A percentile compares a stretch with the other conserved stretches of the same genome.
These are phyloP conservation scores for Suillus luteus DNA, from an alignment of 768 basidiomycete species.

Conservation along the genomic window DNA sequence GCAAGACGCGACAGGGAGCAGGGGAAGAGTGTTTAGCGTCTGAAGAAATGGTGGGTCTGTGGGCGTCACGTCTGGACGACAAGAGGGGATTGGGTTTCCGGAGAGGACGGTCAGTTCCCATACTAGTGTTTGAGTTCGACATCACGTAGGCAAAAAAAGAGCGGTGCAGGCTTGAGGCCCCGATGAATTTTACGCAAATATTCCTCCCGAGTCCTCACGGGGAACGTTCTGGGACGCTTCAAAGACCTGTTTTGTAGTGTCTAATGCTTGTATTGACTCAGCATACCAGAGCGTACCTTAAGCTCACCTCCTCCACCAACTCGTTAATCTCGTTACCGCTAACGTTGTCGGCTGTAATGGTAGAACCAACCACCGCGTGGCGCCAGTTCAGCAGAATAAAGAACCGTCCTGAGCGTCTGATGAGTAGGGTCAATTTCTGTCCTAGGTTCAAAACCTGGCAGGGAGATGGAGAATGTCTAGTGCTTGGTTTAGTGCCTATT, in stretches of 20 bases:
- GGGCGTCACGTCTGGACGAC: slow-evolving; percentile 54
- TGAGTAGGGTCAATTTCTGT: not conserved
- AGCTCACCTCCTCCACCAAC: not conserved
- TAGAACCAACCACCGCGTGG: not conserved
- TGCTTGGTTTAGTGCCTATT: not conserved
- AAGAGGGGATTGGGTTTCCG: slow-evolving; percentile 60
- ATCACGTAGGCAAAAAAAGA: slow-evolving; percentile 18
- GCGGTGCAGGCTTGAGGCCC: not conserved
- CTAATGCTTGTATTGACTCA: not conserved
- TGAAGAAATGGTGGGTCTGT: slow-evolving; percentile 26
- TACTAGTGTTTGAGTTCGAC: slow-evolving; percentile 18
- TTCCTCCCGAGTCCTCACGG: no score
- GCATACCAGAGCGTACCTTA: not conserved
- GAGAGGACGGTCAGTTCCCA: slow-evolving; percentile 39
- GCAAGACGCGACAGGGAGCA: slow-evolving; percentile 22
- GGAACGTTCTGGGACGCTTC: not conserved
- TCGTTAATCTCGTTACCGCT: slow-evolving; percentile 2
- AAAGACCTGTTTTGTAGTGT: not conserved
- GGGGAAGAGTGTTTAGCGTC: slow-evolving; percentile 19
- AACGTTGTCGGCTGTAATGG: slow-evolving; percentile 1
- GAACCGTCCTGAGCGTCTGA: not conserved
- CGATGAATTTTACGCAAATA: slow-evolving; percentile 8
- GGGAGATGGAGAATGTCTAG: not conserved
- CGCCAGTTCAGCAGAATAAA: slow-evolving; percentile 3
- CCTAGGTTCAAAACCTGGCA: not conserved